Evolutionary conservation across 106 monocot species (phyloP), one percentile per base, ranked within the genome.

Genomic region (Ottelia alismoides): DNA sequence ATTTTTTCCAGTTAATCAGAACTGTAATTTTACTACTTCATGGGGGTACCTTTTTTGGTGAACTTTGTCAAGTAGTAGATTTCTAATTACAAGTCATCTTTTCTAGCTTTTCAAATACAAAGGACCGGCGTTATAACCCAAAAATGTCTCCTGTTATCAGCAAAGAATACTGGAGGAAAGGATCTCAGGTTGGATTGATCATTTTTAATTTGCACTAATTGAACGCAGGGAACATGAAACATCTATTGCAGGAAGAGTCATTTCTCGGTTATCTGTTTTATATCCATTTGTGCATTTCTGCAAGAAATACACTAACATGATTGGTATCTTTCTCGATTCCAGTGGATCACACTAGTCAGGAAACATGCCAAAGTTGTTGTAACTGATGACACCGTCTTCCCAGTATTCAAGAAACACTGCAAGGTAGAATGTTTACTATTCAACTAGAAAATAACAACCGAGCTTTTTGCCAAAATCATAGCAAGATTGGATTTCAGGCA

Each of bases 101-200:
- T n/a, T n/a, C n/a, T n/a, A 96, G 89, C 61, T 96, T 96, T 70
- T 47, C 66, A 46, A 74, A 82, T 69, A 60, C 72, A 52, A 89
- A 82, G 32, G 79, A 85, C 49, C 57, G 60, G 23, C 81, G 96
- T 25, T 96, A 96, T 67, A 85, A 82, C 64, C 69, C 65, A 22
- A 85, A 89, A 56, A 96, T 96, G 96, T 74, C 73, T 67, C 82
- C 78, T 72, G 35, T 45, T 35, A 82, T 96, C 30, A 73, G 78
- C 24, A 77, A 79, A 66, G 65, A 70, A 30, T 89, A 73, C 69
- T 96, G 96, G 96, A 81, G 88, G 57, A 96, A 96, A 89, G 96
- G 96, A 70, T 96, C 96, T 28, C 96, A 96, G 89, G 96, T 96
- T 32, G n/a, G n/a, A n/a, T n/a, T n/a, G n/a, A n/a, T n/a, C n/a